Base-by-base conservation (phyloP, 2,329 filamentous ascomycete species). In the Gaeumannomyces sp. region DNA sequence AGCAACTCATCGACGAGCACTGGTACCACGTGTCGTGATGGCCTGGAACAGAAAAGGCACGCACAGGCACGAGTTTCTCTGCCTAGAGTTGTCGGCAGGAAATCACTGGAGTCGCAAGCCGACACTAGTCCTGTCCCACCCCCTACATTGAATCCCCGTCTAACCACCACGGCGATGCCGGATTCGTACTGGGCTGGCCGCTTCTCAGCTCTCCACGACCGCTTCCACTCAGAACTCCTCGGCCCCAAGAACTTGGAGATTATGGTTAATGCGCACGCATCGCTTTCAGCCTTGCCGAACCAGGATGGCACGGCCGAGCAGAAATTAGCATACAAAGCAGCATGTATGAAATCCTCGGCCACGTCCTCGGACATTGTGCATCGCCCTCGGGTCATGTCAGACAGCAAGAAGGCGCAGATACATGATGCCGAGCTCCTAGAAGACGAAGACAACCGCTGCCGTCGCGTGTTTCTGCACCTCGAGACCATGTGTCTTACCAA, bases 121-220 rank as follows among this genome's bases (percentile, higher is more conserved):
- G 45, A 53, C 45, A 10, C 19, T 53, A 7, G 45, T 4, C 45
- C 45, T 53, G 25, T 31, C 7, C 7, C 57, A 19, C 14, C 57
- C 25, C 8, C 60, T 59, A n/a, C 64, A 45, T 45, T 56, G 38
- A 69, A 73, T 50, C 68, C 70, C n/a, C 70, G 68, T 33, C 65
- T 74, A 29, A 72, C 84, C 19, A 70, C 70, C 63, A 72, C 70
- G 0, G 76, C 80, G 1, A 78, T 81, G 67, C 73, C 78, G 22
- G 77, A 78, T 2, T 73, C 76, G 2, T 88, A 86, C 72, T 89
- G 86, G 86, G 76, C 79, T 14, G 86, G 86, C 19, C 82, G 86
- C 45, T 86, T 87, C 70, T 74, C 80, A 60, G 75, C 82, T 2
- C 73, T 87, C 0, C 77, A 82, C 60, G 85, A 88, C 71, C 79